These are phyloP conservation scores for Blastocystis sp. DNA, from an alignment of 352 stramenopile genomes.

Conservation along the genomic window DNA sequence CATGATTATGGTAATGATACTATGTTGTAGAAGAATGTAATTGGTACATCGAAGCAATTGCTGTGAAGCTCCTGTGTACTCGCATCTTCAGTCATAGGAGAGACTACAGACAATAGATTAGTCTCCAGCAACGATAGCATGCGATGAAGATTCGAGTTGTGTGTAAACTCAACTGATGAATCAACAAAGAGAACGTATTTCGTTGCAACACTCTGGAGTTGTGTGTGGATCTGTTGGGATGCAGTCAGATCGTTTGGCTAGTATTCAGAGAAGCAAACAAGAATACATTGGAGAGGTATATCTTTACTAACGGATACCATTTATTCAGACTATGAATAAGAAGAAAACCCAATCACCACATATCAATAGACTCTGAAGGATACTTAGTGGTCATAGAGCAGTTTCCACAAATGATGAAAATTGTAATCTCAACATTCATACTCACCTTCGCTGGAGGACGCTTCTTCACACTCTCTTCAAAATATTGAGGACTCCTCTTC, in stretches of 20 bases:
- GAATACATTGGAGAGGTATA: constrained; percentile 28
- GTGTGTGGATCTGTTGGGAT: neutral
- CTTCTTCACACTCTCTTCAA: constrained; percentile 41
- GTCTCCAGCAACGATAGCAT: neutral
- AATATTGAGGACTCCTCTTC: neutral
- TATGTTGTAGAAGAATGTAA: neutral
- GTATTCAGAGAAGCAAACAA: neutral
- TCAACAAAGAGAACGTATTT: constrained; percentile 48
- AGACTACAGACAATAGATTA: constrained; percentile 2
- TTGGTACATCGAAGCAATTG: constrained; percentile 15
- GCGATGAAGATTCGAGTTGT: constrained; percentile 33
- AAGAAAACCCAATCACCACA: neutral
- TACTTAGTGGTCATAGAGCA: constrained; percentile 48
- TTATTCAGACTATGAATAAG: constrained; percentile 15
- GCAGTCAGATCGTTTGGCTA: constrained; percentile 42
- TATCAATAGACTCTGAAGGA: constrained; percentile 57
- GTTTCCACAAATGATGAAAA: constrained; percentile 56
- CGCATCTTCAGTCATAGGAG: constrained; percentile 40
- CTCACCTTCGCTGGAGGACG: constrained; percentile 20
- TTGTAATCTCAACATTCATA: constrained; percentile 56
- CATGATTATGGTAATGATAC: constrained; percentile 41
- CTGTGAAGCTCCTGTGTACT: neutral
- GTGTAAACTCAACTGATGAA: constrained; percentile 53
- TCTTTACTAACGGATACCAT: constrained; percentile 54
- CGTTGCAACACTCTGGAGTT: neutral